Base-by-base conservation (phyloP, 495 filamentous ascomycete genomes). In the Penicillium atrosanguineum region DNA sequence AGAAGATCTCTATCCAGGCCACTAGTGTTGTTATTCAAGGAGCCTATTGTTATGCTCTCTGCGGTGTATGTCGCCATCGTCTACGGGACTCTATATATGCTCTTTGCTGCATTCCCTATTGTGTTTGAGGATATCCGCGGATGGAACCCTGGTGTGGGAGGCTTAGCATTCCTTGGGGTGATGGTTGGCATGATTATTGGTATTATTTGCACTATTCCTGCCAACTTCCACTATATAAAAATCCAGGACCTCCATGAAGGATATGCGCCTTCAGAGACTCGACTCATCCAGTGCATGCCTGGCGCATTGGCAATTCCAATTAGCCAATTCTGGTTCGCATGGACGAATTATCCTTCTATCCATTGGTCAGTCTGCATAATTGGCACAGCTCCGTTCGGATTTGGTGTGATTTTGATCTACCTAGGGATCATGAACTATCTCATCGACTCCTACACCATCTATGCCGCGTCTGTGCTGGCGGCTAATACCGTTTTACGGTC, bases 41-140 rank as follows among this genome's bases (percentile, higher is more conserved):
- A 76, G 44, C 80, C 84, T 4, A 84, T 88, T 52, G 79, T 82
- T 19, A 67, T 83, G 21, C 61, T 84, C 4, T 75, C 83, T 23
- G 83, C 80, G 1, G 56, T 87, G n/a, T 91, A 91, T 63, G 80
- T 90, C 68, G 79, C 86, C 14, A 79, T 89, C 50, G 75, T 83
- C 23, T 90, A 89, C 57, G 84, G 87, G 0, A 83, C 87, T 6
- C 71, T 91, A 2, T 93, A 91, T 67, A 80, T 93, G 46, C 77
- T 91, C 18, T 94, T 95, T 70, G 83, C 88, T 25, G 87, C 87
- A n/a, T 74, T 65, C 44, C 90, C 90, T 2, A 85, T 92, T 44
- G 84, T 94, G 48, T 94, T 89, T 69, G 73, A 79, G 15, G 68
- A 86, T 42, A 67, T 84, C 39, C 86, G 89, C 7, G 82, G 83